Conservation (phyloP, 805 yeast species). For the Lipomyces anomalus region DNA sequence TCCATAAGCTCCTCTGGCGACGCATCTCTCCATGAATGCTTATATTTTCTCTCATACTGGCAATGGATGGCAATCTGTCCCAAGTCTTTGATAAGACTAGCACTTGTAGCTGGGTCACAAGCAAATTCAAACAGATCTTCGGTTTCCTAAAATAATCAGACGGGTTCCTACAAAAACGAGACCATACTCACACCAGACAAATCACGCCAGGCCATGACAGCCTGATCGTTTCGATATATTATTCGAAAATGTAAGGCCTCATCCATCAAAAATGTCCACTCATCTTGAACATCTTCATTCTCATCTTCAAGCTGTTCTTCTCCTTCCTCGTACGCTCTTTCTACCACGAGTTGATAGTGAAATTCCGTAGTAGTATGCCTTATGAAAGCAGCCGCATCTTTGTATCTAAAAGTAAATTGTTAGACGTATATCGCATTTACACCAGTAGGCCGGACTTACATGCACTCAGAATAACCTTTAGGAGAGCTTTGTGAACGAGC, state of each 20-base stretch:
- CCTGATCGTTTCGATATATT: conserved; percentile 47
- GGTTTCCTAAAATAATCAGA: conserved; percentile 40
- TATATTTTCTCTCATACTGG: conserved; percentile 70
- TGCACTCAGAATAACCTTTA: conserved; percentile 69
- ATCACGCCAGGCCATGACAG: conserved; percentile 74
- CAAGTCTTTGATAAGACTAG: conserved; percentile 56
- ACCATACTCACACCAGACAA: conserved; percentile 46
- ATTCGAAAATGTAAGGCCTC: conserved; percentile 54
- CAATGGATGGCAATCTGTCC: conserved; percentile 58
- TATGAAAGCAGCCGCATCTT: conserved; percentile 70
- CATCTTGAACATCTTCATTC: conserved; percentile 46
- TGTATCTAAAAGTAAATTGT: conserved; percentile 49
- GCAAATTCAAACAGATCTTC: conserved; percentile 82
- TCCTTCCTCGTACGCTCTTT: conserved; percentile 64
- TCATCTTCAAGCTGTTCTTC: conserved; percentile 47
- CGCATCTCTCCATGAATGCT: conserved; percentile 37
- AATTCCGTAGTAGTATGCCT: conserved; percentile 61
- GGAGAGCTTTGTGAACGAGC: conserved; percentile 75
- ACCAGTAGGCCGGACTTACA: conserved; percentile 23
- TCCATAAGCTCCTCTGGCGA: conserved; percentile 49
- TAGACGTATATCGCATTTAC: not conserved
- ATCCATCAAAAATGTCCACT: conserved; percentile 64
- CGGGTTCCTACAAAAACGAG: not conserved
- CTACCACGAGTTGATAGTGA: conserved; percentile 64
- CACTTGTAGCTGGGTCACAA: conserved; percentile 47